These are phyloP conservation scores for Yamadazyma dendronema DNA, from an alignment of 1,139 yeast species.

Conservation along the genomic window DNA sequence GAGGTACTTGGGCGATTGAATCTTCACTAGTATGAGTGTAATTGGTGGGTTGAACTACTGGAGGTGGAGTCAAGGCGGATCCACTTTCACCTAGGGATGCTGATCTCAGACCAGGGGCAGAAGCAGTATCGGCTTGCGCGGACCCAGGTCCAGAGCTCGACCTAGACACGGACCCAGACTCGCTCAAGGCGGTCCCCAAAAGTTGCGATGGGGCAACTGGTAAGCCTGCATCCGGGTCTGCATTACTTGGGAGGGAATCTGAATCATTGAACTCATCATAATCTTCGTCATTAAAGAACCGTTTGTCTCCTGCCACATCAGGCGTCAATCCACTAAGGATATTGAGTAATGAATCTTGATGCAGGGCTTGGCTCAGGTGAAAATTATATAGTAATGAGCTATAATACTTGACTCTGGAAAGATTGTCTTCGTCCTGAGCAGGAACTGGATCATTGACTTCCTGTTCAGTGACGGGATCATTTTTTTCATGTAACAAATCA, in stretches of 20 bases:
- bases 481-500: conserved; percentile 6
- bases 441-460: too few species aligned
- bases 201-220: background rate
- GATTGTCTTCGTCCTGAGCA: conserved; percentile 1
- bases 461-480: background rate
- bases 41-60: background rate
- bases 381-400: conserved; percentile 26
- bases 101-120: too few species aligned
- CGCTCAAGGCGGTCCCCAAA: background rate
- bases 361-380: conserved; percentile 10
- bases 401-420: conserved; percentile 26
- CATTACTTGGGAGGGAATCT: background rate
- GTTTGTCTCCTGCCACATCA: conserved; percentile 2
- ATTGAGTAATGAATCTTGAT: conserved; percentile 5
- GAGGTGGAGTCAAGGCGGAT: background rate
- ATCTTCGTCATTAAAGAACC: conserved; percentile 1
- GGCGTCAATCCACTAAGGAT: conserved; percentile 8
- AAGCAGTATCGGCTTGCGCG: too few species aligned
- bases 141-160: too few species aligned
- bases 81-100: too few species aligned
- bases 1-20: background rate
- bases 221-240: too few species aligned
- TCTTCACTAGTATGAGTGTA: background rate
- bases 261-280: background rate
- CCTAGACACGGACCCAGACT: background rate